A percentile compares a stretch with the other conserved stretches of the same genome.
These are phyloP conservation scores for Plasmodium knowlesi DNA, from an alignment of 169 alveolate genomes.

Conservation along the genomic window DNA sequence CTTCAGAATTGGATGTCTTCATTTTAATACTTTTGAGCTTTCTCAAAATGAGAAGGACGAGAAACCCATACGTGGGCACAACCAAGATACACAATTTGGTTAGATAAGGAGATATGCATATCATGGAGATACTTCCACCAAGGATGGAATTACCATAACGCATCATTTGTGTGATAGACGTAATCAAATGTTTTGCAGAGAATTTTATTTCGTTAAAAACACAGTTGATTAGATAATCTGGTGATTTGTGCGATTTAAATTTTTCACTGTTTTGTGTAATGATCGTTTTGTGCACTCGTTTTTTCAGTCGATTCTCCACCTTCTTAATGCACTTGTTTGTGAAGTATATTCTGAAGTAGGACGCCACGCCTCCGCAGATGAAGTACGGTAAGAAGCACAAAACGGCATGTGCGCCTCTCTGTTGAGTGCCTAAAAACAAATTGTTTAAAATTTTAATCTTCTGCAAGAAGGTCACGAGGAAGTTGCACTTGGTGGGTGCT, in stretches of 20 bases:
- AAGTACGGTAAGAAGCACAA: conserved; percentile 33
- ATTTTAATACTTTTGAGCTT: conserved; percentile 35
- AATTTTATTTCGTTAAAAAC: conserved; percentile 49
- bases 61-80: conserved; percentile 47
- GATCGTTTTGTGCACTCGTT: conserved; percentile 36
- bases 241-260: conserved; percentile 15
- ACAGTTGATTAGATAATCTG: conserved; percentile 48
- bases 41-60: conserved; percentile 10
- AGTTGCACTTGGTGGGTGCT: background rate
- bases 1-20: conserved; percentile 15
- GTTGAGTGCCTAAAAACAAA: background rate
- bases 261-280: conserved; percentile 39
- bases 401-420: background rate
- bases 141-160: conserved; percentile 50
- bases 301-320: conserved; percentile 32
- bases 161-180: conserved; percentile 48
- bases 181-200: conserved; percentile 37
- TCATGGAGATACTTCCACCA: conserved; percentile 55
- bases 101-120: conserved; percentile 25
- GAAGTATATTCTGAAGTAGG: conserved; percentile 55
- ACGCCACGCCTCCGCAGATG: conserved; percentile 62
- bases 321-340: conserved; percentile 44
- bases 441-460: conserved; percentile 18
- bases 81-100: conserved; percentile 44
- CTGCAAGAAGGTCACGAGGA: background rate